Evolutionary conservation across 768 basidiomycete genomes (phyloP).

Genomic region (Lactarius vividus): DNA sequence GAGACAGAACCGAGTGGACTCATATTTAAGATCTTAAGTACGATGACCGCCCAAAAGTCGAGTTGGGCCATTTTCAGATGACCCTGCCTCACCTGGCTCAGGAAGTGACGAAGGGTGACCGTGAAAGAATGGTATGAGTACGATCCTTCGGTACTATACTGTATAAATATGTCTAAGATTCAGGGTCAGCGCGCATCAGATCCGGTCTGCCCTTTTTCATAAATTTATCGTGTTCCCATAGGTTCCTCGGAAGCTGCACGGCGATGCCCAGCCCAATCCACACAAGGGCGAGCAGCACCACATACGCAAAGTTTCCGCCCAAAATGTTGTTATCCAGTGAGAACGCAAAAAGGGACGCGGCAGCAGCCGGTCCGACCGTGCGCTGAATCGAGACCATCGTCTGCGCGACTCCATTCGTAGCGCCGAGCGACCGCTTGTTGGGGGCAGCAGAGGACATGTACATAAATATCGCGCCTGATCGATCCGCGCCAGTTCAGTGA

Average conservation of each 20-base stretch:
- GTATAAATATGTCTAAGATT: too few species aligned
- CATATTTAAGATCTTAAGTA: too few species aligned
- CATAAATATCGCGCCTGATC: constrained; percentile 65
- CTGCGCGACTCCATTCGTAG: constrained; percentile 59
- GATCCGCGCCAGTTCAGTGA: constrained; percentile 21
- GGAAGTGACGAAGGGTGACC: too few species aligned
- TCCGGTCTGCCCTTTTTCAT: too few species aligned
- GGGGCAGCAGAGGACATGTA: constrained; percentile 65
- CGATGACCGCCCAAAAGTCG: too few species aligned
- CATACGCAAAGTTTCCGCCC: constrained; percentile 38
- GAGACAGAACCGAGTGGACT: too few species aligned
- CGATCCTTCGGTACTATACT: too few species aligned
- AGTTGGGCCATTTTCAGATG: too few species aligned
- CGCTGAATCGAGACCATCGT: constrained; percentile 39
- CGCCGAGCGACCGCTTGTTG: constrained; percentile 60
- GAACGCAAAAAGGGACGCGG: constrained; percentile 64
- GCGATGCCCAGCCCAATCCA: constrained; percentile 7
- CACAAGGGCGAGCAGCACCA: constrained; percentile 1
- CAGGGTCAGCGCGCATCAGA: too few species aligned
- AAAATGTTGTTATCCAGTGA: constrained; percentile 48
- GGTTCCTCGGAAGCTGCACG: constrained; percentile 5
- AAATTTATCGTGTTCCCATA: constrained; percentile 3
- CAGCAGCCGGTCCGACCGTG: constrained; percentile 50
- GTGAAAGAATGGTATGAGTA: too few species aligned
- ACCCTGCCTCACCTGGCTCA: too few species aligned